These are phyloP conservation scores for Kwoniella shandongensis DNA, from an alignment of 768 basidiomycete species.

Conservation along the genomic window DNA sequence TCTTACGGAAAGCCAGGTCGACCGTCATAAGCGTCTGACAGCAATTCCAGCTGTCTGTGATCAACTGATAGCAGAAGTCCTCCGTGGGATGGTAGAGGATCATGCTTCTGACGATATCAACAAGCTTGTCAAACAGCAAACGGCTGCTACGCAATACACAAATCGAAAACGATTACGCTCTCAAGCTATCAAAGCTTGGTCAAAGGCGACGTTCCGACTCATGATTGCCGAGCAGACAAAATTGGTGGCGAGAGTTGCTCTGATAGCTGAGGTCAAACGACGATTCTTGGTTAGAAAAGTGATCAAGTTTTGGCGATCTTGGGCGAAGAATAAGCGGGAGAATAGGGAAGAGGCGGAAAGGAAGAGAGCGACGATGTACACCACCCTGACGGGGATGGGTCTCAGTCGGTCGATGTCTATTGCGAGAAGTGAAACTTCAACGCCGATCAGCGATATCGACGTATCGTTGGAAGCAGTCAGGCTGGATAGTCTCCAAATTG, in stretches of 20 bases:
- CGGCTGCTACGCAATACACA: constrained; percentile 23
- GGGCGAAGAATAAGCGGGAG: constrained; percentile 25
- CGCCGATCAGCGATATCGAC: constrained; percentile 64
- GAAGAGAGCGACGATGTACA: constrained; percentile 20
- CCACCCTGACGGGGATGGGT: constrained; percentile 32
- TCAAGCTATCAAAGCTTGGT: constrained; percentile 20
- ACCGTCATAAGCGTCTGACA: not conserved
- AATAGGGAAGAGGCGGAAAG: constrained; percentile 21
- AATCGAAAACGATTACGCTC: constrained; percentile 17
- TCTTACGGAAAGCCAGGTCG: constrained; percentile 1
- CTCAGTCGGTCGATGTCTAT: constrained; percentile 8
- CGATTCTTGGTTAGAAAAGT: constrained; percentile 11
- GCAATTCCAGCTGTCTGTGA: constrained; percentile 17
- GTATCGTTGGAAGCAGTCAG: constrained; percentile 4
- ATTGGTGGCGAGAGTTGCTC: constrained; percentile 10
- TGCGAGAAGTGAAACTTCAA: constrained; percentile 52
- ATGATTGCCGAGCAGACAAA: constrained; percentile 18
- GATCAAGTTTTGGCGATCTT: constrained; percentile 22
- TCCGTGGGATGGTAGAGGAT: constrained; percentile 19
- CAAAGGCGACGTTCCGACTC: constrained; percentile 11
- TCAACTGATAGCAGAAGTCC: constrained; percentile 26
- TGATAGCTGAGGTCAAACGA: constrained; percentile 21
- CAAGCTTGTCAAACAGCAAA: constrained; percentile 23
- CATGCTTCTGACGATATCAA: constrained; percentile 18
- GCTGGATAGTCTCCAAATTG: constrained; percentile 36